Conservation (phyloP, 2,329 filamentous ascomycete species). For the Ophiognomonia clavigignenti-juglandacearum region DNA sequence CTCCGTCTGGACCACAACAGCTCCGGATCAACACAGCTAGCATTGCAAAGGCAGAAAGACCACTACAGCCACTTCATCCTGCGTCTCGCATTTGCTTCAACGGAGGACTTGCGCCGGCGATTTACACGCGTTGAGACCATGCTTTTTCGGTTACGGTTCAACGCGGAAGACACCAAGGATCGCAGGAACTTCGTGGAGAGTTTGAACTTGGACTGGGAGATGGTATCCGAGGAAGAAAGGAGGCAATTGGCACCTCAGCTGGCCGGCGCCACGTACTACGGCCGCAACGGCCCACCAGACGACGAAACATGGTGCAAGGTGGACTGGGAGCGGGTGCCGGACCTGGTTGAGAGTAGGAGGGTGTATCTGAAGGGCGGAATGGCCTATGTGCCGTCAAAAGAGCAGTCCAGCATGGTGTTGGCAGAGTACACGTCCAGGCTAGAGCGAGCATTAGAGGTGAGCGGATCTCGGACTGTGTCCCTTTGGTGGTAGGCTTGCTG, state of each 20-base stretch:
- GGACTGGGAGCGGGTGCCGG: constrained; percentile 89
- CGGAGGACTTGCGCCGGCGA: constrained; percentile 81
- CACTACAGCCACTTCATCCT: constrained; percentile 98
- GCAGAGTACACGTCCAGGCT: constrained; percentile 78
- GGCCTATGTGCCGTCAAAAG: constrained; percentile 83
- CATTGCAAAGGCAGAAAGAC: constrained; percentile 80
- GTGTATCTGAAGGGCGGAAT: constrained; percentile 77
- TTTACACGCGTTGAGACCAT: constrained; percentile 85
- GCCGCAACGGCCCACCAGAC: constrained; percentile 39
- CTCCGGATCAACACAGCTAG: constrained; percentile 53
- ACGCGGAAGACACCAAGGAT: constrained; percentile 70
- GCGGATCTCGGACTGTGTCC: constrained; percentile 19
- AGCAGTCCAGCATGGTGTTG: constrained; percentile 85
- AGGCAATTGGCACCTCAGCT: constrained; percentile 58
- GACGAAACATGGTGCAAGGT: constrained; percentile 95
- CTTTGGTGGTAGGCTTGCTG: constrained; percentile 5
- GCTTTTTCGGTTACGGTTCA: constrained; percentile 80
- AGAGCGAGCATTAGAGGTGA: constrained; percentile 77
- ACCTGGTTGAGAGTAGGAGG: constrained; percentile 74
- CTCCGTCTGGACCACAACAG: constrained; percentile 75
- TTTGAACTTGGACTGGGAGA: constrained; percentile 79
- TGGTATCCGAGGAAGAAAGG: constrained; percentile 74
- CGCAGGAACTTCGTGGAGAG: constrained; percentile 69
- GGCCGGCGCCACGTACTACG: constrained; percentile 40
- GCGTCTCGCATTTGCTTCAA: constrained; percentile 84